These are phyloP conservation scores for Diplodia seriata DNA, from an alignment of 2,329 filamentous ascomycete genomes.

Conservation along the genomic window DNA sequence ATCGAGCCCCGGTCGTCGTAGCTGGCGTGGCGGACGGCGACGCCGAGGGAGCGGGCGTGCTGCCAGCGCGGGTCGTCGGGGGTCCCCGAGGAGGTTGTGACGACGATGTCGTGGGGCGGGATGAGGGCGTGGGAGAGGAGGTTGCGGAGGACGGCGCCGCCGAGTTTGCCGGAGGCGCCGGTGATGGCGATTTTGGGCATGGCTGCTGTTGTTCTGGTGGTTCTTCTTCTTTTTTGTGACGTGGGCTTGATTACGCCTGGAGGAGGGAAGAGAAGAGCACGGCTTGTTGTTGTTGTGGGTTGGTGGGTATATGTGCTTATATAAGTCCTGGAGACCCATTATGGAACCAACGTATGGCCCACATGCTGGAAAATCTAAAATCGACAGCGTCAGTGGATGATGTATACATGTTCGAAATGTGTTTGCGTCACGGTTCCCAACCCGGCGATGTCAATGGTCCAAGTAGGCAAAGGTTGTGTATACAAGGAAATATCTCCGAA, in stretches of 20 bases:
- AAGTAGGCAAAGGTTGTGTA: too few relatives aligned
- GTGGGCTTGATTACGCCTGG: too few relatives aligned
- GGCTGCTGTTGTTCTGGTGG: not conserved
- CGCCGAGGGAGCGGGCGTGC: slow-evolving; percentile 41
- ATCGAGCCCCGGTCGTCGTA: slow-evolving; percentile 26
- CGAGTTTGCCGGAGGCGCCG: slow-evolving; percentile 56
- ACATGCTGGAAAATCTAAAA: not conserved
- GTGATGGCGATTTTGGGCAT: slow-evolving; percentile 47
- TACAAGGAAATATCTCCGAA: too few relatives aligned
- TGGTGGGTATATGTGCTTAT: not conserved
- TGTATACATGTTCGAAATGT: not conserved
- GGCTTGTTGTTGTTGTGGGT: slow-evolving; percentile 23
- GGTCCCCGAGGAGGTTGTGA: slow-evolving; percentile 38
- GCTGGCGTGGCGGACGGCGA: slow-evolving; percentile 45
- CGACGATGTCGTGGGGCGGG: slow-evolving; percentile 47
- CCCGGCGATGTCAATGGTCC: too few relatives aligned
- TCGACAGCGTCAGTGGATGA: not conserved
- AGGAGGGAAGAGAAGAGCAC: not conserved
- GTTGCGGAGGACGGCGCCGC: slow-evolving; percentile 52
- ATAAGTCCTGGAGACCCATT: not conserved
- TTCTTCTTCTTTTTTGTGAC: not conserved
- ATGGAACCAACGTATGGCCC: slow-evolving; percentile 3
- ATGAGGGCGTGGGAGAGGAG: slow-evolving; percentile 52
- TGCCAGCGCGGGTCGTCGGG: slow-evolving; percentile 38
- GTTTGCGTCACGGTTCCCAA: too few relatives aligned